Base-by-base conservation (phyloP, 108 stramenopile species). In the Schizochytrium sp. region DNA sequence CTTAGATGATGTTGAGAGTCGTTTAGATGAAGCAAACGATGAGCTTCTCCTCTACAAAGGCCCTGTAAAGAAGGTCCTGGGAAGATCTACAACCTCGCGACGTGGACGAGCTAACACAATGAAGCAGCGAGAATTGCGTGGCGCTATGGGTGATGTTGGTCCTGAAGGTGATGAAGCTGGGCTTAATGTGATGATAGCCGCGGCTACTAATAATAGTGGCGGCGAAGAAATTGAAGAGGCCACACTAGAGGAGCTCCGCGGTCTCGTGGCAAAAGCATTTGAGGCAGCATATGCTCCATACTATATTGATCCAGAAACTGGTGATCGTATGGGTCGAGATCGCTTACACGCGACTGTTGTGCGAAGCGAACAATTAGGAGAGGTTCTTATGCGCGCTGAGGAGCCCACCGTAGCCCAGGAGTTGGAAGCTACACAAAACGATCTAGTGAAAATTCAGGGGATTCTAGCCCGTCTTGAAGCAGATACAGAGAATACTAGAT, bases 281-380 rank as follows among this genome's bases (percentile, higher is more conserved):
- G 17, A 55, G 13, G 5, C 49, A 40, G 76, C 47, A 0, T 83
- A 83, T 40, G 76, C 50, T 0, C 50, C 76, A 5, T 83, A 38
- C 2, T 17, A 10, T 5, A 40, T 83, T 0, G 76, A 83, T 17
- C 50, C 47, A n/a, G 76, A 83, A 0, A 83, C 50, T 28, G 76
- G 53, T 55, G 28, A 83, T 38, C 76, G 50, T 17, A 0, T 83
- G 12, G 47, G 38, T 15, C 76, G 53, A 15, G 28, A 5, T 10
- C 76, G 76, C 12, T 19, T 53, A 55, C 10, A 83, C 47, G 76
- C 76, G 5, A 38, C 38, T n/a, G 76, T 83, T 10, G 53, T 83
- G 47, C 76, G 76, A 56, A 83, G 76, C n/a, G 76, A 83, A 53
- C 76, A 53, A 47, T 5, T 83, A 5, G 76, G 76, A 5, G 76